These are phyloP conservation scores for Rhizopus stolonifer DNA, from an alignment of 371 early-diverging fungal species.

Conservation along the genomic window DNA sequence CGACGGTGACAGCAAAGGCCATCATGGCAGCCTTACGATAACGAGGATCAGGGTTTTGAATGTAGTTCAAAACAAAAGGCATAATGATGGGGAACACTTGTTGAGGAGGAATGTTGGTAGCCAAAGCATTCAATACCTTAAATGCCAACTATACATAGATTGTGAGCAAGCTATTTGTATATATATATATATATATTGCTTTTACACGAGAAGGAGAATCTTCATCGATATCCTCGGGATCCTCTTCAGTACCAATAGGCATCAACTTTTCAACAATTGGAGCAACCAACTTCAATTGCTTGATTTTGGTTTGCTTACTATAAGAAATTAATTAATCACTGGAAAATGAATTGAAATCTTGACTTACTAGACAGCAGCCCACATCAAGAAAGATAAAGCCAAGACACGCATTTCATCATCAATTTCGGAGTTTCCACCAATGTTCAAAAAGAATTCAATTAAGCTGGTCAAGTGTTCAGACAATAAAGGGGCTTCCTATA, in stretches of 20 bases:
- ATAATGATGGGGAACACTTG: slow-evolving; percentile 82
- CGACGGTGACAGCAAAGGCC: slow-evolving; percentile 76
- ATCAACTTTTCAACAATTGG: slow-evolving; percentile 73
- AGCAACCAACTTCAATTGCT: slow-evolving; percentile 71
- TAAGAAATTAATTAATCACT: not conserved
- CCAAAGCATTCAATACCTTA: slow-evolving; percentile 70
- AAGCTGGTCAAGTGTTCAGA: slow-evolving; percentile 71
- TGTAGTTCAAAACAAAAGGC: slow-evolving; percentile 68
- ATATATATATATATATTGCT: not conserved
- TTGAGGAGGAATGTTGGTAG: slow-evolving; percentile 79
- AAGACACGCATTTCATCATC: slow-evolving; percentile 71
- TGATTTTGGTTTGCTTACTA: slow-evolving; percentile 74
- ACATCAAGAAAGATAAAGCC: slow-evolving; percentile 79
- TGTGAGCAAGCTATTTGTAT: too few relatives aligned
- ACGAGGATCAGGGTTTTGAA: slow-evolving; percentile 67
- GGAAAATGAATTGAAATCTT: not conserved
- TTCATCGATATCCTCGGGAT: slow-evolving; percentile 78
- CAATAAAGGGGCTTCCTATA: slow-evolving; percentile 73
- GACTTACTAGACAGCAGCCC: slow-evolving; percentile 73
- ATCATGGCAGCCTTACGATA: slow-evolving; percentile 85
- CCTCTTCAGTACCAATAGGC: slow-evolving; percentile 81
- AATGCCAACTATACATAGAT: slow-evolving; percentile 55
- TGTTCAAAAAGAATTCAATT: slow-evolving; percentile 70
- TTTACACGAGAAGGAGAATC: slow-evolving; percentile 67
- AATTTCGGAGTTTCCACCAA: slow-evolving; percentile 61